A percentile compares a stretch with the other conserved stretches of the same genome.
Conservation (phyloP, 768 basidiomycete species). For the Pleurotus giganteus region DNA sequence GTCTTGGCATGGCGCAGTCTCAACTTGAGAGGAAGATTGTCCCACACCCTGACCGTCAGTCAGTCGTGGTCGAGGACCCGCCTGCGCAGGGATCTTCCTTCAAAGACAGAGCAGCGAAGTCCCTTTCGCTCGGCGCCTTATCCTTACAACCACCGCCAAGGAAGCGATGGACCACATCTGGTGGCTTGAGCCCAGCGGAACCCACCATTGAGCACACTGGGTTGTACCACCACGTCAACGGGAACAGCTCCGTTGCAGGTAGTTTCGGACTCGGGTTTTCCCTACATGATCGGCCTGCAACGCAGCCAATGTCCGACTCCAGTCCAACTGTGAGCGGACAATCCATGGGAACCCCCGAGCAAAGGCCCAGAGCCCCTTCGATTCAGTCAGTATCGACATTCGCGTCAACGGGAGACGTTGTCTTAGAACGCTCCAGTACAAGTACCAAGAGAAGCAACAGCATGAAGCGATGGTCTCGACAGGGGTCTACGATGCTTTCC, state of each 20-base stretch:
- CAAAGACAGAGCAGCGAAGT: slow-evolving; percentile 24
- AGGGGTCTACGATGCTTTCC: slow-evolving; percentile 48
- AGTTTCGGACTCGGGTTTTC: slow-evolving; percentile 17
- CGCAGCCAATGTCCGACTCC: slow-evolving; percentile 19
- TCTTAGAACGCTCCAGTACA: slow-evolving; percentile 33
- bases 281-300: slow-evolving; percentile 7
- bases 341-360: slow-evolving; percentile 37
- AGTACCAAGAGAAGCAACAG: slow-evolving; percentile 31
- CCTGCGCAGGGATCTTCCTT: slow-evolving; percentile 5
- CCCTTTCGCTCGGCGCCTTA: slow-evolving; percentile 29
- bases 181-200: slow-evolving; percentile 15
- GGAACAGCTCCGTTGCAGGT: slow-evolving; percentile 16
- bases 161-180: slow-evolving; percentile 43
- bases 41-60: slow-evolving; percentile 17
- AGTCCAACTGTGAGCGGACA: slow-evolving; percentile 25
- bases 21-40: slow-evolving; percentile 36
- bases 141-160: slow-evolving; percentile 50
- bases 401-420: slow-evolving; percentile 36
- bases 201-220: slow-evolving; percentile 13
- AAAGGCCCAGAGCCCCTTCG: slow-evolving; percentile 38
- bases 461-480: slow-evolving; percentile 54
- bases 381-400: slow-evolving; percentile 43
- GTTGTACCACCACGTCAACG: slow-evolving; percentile 20
- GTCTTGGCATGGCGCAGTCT: slow-evolving; percentile 20
- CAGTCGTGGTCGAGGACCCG: slow-evolving; percentile 29